Conservation (phyloP, 345 rosid species). For the Brassica rapa region DNA sequence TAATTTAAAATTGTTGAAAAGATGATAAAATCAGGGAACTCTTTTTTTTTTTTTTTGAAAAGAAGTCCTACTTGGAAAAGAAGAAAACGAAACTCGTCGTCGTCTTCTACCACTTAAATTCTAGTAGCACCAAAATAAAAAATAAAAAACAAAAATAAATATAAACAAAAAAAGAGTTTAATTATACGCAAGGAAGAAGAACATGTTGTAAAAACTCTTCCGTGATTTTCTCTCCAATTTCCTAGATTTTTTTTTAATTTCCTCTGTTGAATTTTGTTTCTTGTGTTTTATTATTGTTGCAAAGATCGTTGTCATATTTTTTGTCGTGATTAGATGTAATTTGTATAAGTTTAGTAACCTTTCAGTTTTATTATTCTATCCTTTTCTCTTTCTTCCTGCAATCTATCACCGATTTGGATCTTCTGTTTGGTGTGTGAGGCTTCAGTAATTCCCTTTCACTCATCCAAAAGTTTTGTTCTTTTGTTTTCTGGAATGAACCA, state of each 20-base stretch:
- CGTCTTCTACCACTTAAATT: conserved; percentile 39
- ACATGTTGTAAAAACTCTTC: conserved; percentile 10
- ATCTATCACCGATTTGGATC: conserved; percentile 23
- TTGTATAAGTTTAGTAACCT: conserved; percentile 21
- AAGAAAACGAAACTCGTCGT: conserved; percentile 32
- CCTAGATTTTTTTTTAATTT: background rate
- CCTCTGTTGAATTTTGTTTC: background rate
- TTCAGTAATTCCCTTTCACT: conserved; percentile 20
- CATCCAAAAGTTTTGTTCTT: conserved; percentile 19
- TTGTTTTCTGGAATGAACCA: conserved; percentile 21
- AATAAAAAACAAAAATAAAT: no score
- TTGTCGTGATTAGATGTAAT: conserved; percentile 29
- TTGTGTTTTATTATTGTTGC: background rate
- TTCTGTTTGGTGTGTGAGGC: background rate
- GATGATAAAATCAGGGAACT: background rate
- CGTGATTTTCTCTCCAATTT: conserved; percentile 24
- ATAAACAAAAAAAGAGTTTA: conserved; percentile 2
- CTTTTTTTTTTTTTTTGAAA: background rate
- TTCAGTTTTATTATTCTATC: background rate
- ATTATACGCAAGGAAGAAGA: background rate
- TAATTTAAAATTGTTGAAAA: background rate
- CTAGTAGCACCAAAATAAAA: conserved; percentile 21
- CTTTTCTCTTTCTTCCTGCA: conserved; percentile 30
- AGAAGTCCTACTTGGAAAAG: conserved; percentile 20
- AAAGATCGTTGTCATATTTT: conserved; percentile 25